phyloP scores from a whole-genome alignment of 345 rosid genomes.

The Gossypium mustelinum region DNA sequence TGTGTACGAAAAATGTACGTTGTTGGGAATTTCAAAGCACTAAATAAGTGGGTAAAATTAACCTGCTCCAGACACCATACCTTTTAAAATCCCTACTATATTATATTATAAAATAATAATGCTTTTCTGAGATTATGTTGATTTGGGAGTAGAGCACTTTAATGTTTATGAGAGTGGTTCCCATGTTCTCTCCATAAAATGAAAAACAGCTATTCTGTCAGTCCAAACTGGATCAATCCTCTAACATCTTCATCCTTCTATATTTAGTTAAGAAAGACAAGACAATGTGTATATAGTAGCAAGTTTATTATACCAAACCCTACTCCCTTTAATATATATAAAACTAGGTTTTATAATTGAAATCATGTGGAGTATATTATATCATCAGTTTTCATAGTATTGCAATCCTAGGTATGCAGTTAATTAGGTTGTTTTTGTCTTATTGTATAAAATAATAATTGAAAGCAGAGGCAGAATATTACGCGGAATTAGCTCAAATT shows the following conservation, averaged over 20 bases:
- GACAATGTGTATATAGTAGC: no score
- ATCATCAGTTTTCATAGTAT: neutral
- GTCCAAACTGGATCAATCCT: neutral
- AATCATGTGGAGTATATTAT: neutral
- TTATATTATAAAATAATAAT: no score
- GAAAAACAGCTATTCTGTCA: neutral
- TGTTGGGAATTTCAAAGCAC: neutral
- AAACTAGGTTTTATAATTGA: neutral
- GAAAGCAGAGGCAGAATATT: neutral
- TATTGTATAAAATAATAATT: no score
- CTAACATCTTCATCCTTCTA: neutral
- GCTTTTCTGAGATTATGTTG: neutral
- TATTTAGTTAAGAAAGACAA: neutral
- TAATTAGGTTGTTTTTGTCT: neutral
- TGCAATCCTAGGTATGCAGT: neutral
- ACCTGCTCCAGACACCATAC: neutral
- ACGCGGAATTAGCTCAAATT: neutral
- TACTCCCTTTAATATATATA: no score
- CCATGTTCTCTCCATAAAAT: neutral
- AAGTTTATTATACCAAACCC: no score
- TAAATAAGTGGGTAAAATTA: neutral
- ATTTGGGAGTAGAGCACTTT: neutral
- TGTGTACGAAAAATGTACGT: constrained; percentile 6
- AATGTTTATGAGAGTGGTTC: neutral
- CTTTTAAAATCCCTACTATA: no score